Conservation (phyloP, 805 yeast genomes). For the Saccharomycopsis olivae region DNA sequence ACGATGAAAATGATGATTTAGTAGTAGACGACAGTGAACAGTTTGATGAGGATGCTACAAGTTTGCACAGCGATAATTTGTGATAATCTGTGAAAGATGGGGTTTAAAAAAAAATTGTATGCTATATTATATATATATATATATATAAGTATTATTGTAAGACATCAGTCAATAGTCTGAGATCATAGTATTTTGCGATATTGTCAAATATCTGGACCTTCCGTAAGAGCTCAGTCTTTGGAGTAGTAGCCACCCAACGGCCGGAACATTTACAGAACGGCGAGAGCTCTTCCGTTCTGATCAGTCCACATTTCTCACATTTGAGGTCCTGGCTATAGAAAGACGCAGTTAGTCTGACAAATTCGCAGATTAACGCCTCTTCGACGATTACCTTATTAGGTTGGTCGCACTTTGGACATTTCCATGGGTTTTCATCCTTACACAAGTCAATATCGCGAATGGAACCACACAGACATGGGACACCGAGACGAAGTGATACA, state of each 20-base stretch:
- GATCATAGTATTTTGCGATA: slow-evolving; percentile 49
- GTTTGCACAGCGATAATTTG: too few relatives aligned
- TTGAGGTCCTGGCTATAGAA: slow-evolving; percentile 72
- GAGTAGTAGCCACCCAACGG: slow-evolving; percentile 53
- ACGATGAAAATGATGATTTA: slow-evolving; percentile 15
- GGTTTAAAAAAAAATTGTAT: too few relatives aligned
- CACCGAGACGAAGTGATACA: slow-evolving; percentile 51
- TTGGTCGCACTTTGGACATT: slow-evolving; percentile 56
- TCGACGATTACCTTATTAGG: slow-evolving; percentile 62
- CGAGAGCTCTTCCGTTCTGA: slow-evolving; percentile 60
- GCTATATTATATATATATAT: too few relatives aligned
- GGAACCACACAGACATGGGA: slow-evolving; percentile 62
- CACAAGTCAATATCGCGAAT: slow-evolving; percentile 76
- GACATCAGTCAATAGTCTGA: slow-evolving; percentile 50
- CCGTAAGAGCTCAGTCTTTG: slow-evolving; percentile 33
- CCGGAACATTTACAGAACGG: slow-evolving; percentile 85
- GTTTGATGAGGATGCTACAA: slow-evolving; percentile 17
- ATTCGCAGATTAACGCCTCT: slow-evolving; percentile 62
- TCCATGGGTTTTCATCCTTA: slow-evolving; percentile 50
- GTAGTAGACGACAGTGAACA: slow-evolving; percentile 3
- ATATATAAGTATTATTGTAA: too few relatives aligned
- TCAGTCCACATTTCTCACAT: slow-evolving; percentile 65
- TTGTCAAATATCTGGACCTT: slow-evolving; percentile 41
- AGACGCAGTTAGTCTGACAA: slow-evolving; percentile 41
- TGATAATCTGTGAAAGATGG: too few relatives aligned